Evolutionary conservation across 345 rosid species (phyloP).

Genomic region (Aquilaria malaccensis): DNA sequence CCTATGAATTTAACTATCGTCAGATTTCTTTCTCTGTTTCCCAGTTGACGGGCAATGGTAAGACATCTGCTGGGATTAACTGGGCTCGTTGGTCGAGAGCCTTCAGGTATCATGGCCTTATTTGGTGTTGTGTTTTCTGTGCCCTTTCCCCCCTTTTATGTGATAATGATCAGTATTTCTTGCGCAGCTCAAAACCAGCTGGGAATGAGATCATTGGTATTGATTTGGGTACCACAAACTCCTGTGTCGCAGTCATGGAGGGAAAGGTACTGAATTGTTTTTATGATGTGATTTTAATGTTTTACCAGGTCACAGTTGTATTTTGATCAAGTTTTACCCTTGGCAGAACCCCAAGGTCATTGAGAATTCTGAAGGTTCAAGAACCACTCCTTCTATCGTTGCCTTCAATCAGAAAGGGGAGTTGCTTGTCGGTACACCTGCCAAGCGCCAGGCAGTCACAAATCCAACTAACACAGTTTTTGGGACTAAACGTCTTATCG

Average conservation of each 20-base stretch:
- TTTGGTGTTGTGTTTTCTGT: not conserved
- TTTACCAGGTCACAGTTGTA: not conserved
- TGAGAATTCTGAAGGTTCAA: constrained; percentile 88
- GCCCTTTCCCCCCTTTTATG: not conserved
- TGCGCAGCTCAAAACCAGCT: constrained; percentile 65
- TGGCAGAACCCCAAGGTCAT: constrained; percentile 72
- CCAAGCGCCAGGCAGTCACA: constrained; percentile 92
- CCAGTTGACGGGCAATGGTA: constrained; percentile 51
- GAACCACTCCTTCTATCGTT: constrained; percentile 90
- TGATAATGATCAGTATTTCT: not conserved
- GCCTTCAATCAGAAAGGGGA: constrained; percentile 77
- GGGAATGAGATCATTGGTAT: constrained; percentile 91
- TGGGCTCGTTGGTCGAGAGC: constrained; percentile 54
- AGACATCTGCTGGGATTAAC: constrained; percentile 40
- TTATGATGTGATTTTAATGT: not conserved
- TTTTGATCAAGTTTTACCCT: not conserved
- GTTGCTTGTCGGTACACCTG: constrained; percentile 80
- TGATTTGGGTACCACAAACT: constrained; percentile 95
- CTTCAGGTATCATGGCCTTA: constrained; percentile 47
- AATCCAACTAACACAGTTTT: constrained; percentile 74
- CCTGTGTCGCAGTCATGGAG: constrained; percentile 98
- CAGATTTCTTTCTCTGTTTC: not conserved
- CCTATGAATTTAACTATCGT: too few species aligned
- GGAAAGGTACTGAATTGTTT: constrained; percentile 50
- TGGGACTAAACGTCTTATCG: constrained; percentile 81